These are phyloP conservation scores for Pleodorina starrii DNA, from an alignment of 139 green algal species.

Conservation along the genomic window DNA sequence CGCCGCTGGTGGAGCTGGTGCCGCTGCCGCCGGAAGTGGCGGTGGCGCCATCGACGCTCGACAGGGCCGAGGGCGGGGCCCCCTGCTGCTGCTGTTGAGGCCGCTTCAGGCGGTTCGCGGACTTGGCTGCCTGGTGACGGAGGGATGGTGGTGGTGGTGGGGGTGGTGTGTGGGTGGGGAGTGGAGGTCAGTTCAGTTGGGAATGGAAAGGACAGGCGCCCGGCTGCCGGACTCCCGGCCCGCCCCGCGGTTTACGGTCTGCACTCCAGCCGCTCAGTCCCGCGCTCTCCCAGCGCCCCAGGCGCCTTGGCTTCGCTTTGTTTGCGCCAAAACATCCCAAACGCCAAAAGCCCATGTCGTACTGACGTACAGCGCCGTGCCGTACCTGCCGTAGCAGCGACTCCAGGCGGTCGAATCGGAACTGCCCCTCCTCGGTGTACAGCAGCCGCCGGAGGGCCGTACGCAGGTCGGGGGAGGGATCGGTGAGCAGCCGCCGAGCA, in stretches of 20 bases:
- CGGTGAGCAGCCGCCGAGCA: slow-evolving; percentile 84
- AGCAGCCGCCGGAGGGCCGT: slow-evolving; percentile 84
- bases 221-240: no score
- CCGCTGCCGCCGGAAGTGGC: not conserved
- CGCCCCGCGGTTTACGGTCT: no score
- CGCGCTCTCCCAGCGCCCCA: no score
- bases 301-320: no score
- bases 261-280: no score
- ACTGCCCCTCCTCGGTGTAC: slow-evolving; percentile 75
- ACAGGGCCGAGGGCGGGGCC: not conserved
- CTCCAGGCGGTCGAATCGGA: slow-evolving; percentile 88
- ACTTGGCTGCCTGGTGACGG: slow-evolving; percentile 47
- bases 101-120: slow-evolving; percentile 52
- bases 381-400: slow-evolving; percentile 79
- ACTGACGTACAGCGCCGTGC: no score
- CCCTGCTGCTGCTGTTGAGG: not conserved
- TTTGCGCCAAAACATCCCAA: no score
- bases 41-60: slow-evolving; percentile 1
- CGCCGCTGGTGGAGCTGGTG: not conserved
- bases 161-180: no score
- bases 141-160: no score
- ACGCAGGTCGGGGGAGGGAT: slow-evolving; percentile 78
- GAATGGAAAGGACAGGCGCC: no score
- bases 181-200: no score
- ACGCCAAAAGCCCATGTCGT: no score